Percentiles rank a stretch among this genome's conserved stretches.
Evolutionary conservation across 2,329 filamentous ascomycete genomes (phyloP).

Genomic region (Pseudocercospora fuligena): DNA sequence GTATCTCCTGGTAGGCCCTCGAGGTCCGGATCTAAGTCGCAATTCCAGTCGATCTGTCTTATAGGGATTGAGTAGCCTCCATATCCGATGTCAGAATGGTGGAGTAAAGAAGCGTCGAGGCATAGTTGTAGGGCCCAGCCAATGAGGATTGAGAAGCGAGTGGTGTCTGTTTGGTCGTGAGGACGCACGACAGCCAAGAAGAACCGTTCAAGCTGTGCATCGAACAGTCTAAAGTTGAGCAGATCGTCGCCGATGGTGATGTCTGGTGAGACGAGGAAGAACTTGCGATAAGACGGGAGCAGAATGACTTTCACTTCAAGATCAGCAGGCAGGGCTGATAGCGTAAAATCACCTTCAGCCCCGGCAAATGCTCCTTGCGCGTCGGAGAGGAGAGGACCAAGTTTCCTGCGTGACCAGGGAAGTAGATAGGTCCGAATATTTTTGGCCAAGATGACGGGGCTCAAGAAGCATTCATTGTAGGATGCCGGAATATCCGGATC

Average conservation of each 20-base stretch:
- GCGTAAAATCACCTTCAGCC: background rate
- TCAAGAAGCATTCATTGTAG: background rate
- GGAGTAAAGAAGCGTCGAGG: background rate
- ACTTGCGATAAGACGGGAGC: background rate
- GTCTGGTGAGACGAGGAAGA: background rate
- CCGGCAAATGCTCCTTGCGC: background rate
- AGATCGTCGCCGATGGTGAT: background rate
- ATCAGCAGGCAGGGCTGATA: background rate
- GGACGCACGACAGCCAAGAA: background rate
- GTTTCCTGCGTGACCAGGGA: background rate
- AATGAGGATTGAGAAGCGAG: background rate
- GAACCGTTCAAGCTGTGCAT: background rate
- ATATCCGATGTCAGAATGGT: background rate
- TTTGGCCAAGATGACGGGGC: background rate
- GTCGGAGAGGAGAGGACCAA: background rate
- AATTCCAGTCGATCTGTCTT: background rate
- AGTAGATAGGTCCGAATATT: background rate
- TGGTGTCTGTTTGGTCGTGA: background rate
- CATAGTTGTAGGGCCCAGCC: background rate
- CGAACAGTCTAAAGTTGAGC: background rate
- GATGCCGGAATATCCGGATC: background rate
- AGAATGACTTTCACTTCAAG: background rate
- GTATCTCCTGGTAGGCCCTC: background rate
- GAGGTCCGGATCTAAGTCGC: background rate
- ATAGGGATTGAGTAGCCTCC: background rate